Percentiles rank a stretch among this genome's conserved stretches.
Conservation (phyloP, 345 rosid species). For the Durio zibethinus region DNA sequence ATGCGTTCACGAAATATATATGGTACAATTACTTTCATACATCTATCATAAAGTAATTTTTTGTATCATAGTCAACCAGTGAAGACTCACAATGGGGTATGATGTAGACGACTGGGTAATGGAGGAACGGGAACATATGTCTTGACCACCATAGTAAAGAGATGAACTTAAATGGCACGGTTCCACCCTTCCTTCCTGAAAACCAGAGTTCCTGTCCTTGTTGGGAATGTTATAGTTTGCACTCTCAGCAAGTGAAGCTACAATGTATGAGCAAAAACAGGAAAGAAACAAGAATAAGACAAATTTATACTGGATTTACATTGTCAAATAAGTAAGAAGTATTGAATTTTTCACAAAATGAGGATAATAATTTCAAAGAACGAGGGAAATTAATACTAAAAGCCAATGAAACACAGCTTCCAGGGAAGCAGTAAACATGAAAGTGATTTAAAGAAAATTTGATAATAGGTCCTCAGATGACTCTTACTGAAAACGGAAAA, state of each 20-base stretch:
- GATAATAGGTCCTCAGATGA: neutral
- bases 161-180: conserved; percentile 86
- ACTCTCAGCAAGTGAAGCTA: conserved; percentile 37
- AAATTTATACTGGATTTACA: neutral
- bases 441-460: neutral
- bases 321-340: neutral
- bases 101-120: conserved; percentile 32
- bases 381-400: neutral
- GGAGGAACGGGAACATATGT: conserved; percentile 46
- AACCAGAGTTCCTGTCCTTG: conserved; percentile 32
- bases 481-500: conserved; percentile 5
- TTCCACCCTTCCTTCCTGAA: conserved; percentile 45
- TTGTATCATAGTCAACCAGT: neutral
- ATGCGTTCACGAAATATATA: conserved; percentile 12
- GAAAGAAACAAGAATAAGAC: neutral
- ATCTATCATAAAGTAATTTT: no score
- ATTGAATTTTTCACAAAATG: neutral
- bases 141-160: conserved; percentile 86
- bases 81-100: conserved; percentile 49
- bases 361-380: neutral
- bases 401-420: neutral
- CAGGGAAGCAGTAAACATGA: neutral
- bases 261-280: neutral
- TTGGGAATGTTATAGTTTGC: conserved; percentile 26
- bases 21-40: neutral